Percentiles rank a stretch among this genome's conserved stretches.
phyloP scores from a whole-genome alignment of 2,329 filamentous ascomycete genomes.

The Xylariaceae sp. region DNA sequence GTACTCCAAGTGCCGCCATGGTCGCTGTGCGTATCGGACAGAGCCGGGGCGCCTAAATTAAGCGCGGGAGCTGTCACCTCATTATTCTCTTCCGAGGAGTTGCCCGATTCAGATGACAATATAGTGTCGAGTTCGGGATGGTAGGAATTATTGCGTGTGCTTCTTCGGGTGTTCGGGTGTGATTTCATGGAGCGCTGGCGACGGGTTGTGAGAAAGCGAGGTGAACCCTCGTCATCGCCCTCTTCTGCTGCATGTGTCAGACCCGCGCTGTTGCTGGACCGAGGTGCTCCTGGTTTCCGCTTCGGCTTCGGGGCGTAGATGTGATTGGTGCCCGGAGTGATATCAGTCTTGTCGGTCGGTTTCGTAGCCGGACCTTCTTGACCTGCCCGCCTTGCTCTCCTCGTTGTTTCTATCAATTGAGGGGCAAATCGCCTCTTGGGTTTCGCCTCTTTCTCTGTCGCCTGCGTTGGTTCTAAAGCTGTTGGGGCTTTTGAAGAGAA shows the following conservation, averaged over 20 bases:
- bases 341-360: slow-evolving; percentile 74
- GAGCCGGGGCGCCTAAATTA: slow-evolving; percentile 32
- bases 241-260: slow-evolving; percentile 31
- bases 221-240: slow-evolving; percentile 40
- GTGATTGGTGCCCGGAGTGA: slow-evolving; percentile 67
- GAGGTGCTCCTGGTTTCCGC: slow-evolving; percentile 40
- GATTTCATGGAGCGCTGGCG: slow-evolving; percentile 49
- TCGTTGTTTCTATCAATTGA: slow-evolving; percentile 80
- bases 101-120: slow-evolving; percentile 51
- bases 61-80: slow-evolving; percentile 23
- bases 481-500: slow-evolving; percentile 25
- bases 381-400: slow-evolving; percentile 70
- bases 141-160: slow-evolving; percentile 48
- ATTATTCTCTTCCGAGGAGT: slow-evolving; percentile 43
- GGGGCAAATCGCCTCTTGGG: slow-evolving; percentile 69
- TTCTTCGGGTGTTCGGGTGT: slow-evolving; percentile 48
- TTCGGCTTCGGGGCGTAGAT: slow-evolving; percentile 58
- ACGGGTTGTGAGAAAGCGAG: slow-evolving; percentile 45
- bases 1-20: slow-evolving; percentile 40
- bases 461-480: not conserved
- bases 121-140: slow-evolving; percentile 50
- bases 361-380: slow-evolving; percentile 67
- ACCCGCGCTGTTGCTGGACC: slow-evolving; percentile 32
- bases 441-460: slow-evolving; percentile 30
- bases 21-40: slow-evolving; percentile 38